phyloP scores from a whole-genome alignment of 2,329 filamentous ascomycete species.

The Colletotrichum chlorophyti region DNA sequence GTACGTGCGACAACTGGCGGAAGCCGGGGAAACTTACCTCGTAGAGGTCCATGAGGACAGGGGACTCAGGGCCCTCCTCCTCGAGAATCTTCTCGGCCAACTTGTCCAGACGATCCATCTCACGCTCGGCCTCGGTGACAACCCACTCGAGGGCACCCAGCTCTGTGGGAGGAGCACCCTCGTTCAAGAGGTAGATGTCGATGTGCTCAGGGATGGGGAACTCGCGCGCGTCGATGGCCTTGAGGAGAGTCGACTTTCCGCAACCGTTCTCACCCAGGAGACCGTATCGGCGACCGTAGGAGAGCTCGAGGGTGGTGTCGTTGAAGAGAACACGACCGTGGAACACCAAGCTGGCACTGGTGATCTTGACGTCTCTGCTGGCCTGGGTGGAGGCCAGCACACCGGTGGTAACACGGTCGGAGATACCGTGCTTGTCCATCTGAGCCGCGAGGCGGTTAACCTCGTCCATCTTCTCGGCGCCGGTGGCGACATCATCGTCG shows the following conservation, averaged over 20 bases:
- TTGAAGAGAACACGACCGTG: conserved; percentile 96
- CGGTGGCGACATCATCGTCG: conserved; percentile 76
- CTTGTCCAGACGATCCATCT: conserved; percentile 89
- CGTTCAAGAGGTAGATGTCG: conserved; percentile 98
- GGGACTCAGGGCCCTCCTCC: conserved; percentile 88
- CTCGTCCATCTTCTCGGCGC: conserved; percentile 76
- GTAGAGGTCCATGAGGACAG: conserved; percentile 90
- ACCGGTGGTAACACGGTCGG: conserved; percentile 97
- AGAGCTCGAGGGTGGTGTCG: conserved; percentile 92
- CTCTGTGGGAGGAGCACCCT: conserved; percentile 89
- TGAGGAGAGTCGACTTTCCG: conserved; percentile 97
- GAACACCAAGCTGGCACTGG: conserved; percentile 91
- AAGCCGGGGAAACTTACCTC: conserved; percentile 69
- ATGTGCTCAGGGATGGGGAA: conserved; percentile 95
- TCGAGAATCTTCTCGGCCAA: conserved; percentile 90
- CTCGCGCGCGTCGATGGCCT: conserved; percentile 91
- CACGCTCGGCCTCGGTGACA: conserved; percentile 89
- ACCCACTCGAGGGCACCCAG: conserved; percentile 97
- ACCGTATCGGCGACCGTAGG: conserved; percentile 91
- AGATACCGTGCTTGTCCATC: conserved; percentile 95
- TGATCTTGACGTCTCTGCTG: conserved; percentile 97
- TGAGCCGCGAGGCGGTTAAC: conserved; percentile 89
- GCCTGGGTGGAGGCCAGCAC: conserved; percentile 84
- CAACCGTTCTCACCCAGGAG: conserved; percentile 98
- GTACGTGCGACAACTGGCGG: neutral